Conservation (phyloP, 73 alveolate species). For the Blepharisma japonicum region DNA sequence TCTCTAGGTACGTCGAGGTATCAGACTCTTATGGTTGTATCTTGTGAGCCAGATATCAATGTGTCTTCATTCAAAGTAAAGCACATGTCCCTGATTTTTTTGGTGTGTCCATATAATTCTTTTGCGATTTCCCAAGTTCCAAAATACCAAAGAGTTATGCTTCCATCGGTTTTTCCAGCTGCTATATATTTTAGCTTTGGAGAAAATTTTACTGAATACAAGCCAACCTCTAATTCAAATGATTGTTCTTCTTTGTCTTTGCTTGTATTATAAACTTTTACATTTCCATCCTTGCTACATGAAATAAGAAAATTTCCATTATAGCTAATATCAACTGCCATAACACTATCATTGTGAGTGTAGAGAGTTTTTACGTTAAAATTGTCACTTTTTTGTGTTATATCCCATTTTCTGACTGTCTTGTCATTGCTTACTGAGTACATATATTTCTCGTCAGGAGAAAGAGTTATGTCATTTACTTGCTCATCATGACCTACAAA, state of each 20-base stretch:
- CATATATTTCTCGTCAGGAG: neutral
- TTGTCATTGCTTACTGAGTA: neutral
- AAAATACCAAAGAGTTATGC: neutral
- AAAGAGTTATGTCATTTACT: neutral
- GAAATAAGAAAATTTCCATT: neutral
- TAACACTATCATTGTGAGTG: neutral
- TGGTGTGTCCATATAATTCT: neutral
- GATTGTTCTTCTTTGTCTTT: too few relatives aligned
- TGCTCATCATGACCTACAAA: neutral
- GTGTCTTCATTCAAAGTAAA: too few relatives aligned
- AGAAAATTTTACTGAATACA: neutral
- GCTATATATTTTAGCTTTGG: neutral
- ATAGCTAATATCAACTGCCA: neutral
- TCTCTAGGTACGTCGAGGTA: neutral
- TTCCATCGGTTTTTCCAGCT: slow-evolving; percentile 14
- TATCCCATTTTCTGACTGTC: slow-evolving; percentile 10
- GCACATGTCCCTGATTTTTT: neutral
- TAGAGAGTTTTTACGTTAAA: neutral
- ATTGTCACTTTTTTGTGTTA: too few relatives aligned
- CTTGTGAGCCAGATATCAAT: too few relatives aligned
- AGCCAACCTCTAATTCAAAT: neutral
- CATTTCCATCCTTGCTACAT: neutral
- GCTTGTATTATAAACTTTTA: neutral
- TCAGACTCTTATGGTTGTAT: neutral
- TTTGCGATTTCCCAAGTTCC: neutral